Percentiles rank a stretch among this genome's conserved stretches.
Evolutionary conservation across 805 yeast genomes (phyloP).

Genomic region (Metschnikowia reukaufii): DNA sequence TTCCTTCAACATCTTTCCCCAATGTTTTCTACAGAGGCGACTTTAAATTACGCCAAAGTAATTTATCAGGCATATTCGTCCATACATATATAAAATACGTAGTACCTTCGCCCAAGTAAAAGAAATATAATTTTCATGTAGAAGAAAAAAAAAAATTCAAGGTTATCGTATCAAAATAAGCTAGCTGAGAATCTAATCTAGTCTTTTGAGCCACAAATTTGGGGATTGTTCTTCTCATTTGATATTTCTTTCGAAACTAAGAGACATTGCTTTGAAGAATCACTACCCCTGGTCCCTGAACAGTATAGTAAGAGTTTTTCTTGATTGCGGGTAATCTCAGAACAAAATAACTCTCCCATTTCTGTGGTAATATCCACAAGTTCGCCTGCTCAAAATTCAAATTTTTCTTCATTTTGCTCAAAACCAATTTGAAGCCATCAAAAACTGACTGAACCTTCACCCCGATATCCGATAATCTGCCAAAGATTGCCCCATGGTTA

Average conservation of each 20-base stretch:
- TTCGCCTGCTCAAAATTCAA: not conserved
- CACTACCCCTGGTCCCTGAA: conserved; percentile 5
- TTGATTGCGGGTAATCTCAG: not conserved
- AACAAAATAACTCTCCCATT: not conserved
- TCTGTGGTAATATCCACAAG: not conserved
- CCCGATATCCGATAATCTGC: not conserved
- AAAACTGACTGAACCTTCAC: not conserved
- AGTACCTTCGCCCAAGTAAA: too few species aligned
- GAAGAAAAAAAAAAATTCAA: too few species aligned
- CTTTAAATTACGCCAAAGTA: too few species aligned
- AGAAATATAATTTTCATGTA: too few species aligned
- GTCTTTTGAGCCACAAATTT: too few species aligned
- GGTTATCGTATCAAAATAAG: too few species aligned
- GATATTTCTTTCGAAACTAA: not conserved
- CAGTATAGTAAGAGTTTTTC: not conserved
- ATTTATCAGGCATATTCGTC: too few species aligned
- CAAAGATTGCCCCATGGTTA: not conserved
- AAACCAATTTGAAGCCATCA: not conserved
- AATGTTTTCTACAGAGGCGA: too few species aligned
- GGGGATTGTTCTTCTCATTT: not conserved
- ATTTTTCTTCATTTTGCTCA: not conserved
- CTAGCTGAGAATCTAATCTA: not conserved
- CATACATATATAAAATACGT: too few species aligned
- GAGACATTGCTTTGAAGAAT: conserved; percentile 3
- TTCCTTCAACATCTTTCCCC: too few species aligned